Evolutionary conservation across 1,139 yeast species (phyloP), one percentile per base, ranked within the genome.

Genomic region (Petasospora rhodanensis): DNA sequence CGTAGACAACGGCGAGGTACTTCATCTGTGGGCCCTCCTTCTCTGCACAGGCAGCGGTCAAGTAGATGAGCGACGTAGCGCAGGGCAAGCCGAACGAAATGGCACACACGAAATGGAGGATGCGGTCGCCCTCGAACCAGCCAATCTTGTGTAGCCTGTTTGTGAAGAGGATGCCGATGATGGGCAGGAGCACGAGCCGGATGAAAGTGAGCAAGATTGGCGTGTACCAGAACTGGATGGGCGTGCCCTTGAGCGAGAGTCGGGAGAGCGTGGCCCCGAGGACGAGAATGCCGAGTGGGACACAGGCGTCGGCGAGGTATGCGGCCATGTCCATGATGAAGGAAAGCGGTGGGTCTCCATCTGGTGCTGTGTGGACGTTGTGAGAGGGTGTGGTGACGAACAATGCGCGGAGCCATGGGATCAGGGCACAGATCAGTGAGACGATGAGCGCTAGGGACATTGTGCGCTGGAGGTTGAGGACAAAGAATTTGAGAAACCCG

Each of bases 191-290:
- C 25, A 73, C 69, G 26, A 75, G 59, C 41, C 74, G 68, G 31
- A 72, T 49, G 2, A 68, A n/a, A 0, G 68, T 64, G 42, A 77
- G 50, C 3, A 63, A 44, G 1, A 65, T 45, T 0, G 79, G 67
- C 3, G 75, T 61, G 51, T 75, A 76, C 89, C 94, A 83, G 20
- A 43, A 47, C 6, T 38, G 40, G 10, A 27, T 23, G 7, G 38
- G 33, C 5, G 28, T 49, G 38, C 55, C 83, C 77, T 3, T 87
- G 86, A 5, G 66, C 54, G 1, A 86, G 32, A 89, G 66, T 31
- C 96, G 64, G 1, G 95, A 79, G 31, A 89, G 75, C 5, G 95
- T 85, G n/a, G 93, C 94, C 4, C 97, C 97, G 22, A 89, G 59
- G 39, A 89, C 55, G 32, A 84, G 55, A 40, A 89, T 65, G 3